Evolutionary conservation across 176 grass and related monocot genomes (phyloP), one percentile per base, ranked within the genome.

Genomic region (Raddia guianensis): DNA sequence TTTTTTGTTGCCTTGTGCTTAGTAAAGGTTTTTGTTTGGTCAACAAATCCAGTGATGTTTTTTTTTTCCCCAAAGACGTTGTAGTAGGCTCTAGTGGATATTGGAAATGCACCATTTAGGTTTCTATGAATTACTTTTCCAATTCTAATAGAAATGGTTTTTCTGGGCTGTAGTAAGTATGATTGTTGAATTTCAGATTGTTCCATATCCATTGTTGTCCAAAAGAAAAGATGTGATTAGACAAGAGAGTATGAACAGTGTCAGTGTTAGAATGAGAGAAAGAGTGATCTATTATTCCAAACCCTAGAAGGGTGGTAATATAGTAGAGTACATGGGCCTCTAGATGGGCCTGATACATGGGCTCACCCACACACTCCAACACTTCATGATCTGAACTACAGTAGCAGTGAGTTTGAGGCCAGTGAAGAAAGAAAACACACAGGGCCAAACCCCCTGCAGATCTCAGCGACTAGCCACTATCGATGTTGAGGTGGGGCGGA

Each of bases 1-100:
- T 44, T 80, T 80, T 76, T 58, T 13, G 56, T 70, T 70, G 45
- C 16, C 72, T 50, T 57, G 34, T 67, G 60, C 79, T 79, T 3
- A 8, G 35, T 52, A 72, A 66, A 72, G 32, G 19, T 62, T 52
- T 40, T 75, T 57, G 52, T 10, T 37, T 37, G 19, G 47, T 72
- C 11, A 32, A 19, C 34, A 63, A 58, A 65, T 47, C 47, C n/a
- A 63, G 7, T 78, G 16, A 15, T 7, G 43, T 58, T 27, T 79
- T 40, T 73, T 77, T 57, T 51, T 33, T 21, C 66, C 46, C 33
- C 55, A 58, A 18, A 55, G 16, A 18, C 5, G 55, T 20, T n/a
- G 0, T 20, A 20, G 55, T 58, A 58, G 55, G 55, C 1, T 58
- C 55, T 58, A 19, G 18, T 58, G 7, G 55, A 58, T 19, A 3